These are phyloP conservation scores for Lyophyllum shimeji DNA, from an alignment of 768 basidiomycete genomes.

Conservation along the genomic window DNA sequence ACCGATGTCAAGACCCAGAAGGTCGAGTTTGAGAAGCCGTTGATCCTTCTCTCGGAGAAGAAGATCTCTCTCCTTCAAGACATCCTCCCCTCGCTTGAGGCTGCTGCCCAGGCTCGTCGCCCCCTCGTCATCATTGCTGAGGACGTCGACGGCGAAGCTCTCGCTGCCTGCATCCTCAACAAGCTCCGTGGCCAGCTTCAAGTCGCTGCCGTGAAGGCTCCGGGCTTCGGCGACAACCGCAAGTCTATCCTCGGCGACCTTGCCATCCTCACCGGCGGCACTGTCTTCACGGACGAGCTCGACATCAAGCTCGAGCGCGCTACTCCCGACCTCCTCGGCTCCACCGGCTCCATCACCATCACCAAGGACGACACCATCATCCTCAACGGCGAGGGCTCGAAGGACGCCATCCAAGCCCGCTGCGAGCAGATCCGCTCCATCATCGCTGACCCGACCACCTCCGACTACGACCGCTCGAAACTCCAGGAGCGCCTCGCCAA, in stretches of 20 bases:
- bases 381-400: slow-evolving; percentile 91
- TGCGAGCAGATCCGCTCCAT: slow-evolving; percentile 94
- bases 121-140: slow-evolving; percentile 97
- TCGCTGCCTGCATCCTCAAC: slow-evolving; percentile 98
- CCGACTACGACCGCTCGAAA: slow-evolving; percentile 92
- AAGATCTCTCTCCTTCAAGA: slow-evolving; percentile 96
- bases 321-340: slow-evolving; percentile 85
- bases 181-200: slow-evolving; percentile 97
- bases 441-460: slow-evolving; percentile 79
- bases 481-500: slow-evolving; percentile 97
- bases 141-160: slow-evolving; percentile 96
- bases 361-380: slow-evolving; percentile 98
- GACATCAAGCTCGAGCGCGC: slow-evolving; percentile 97
- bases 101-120: slow-evolving; percentile 76
- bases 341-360: slow-evolving; percentile 87
- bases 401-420: slow-evolving; percentile 86
- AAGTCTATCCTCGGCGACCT: slow-evolving; percentile 97
- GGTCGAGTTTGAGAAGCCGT: slow-evolving; percentile 96
- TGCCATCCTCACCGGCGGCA: slow-evolving; percentile 95
- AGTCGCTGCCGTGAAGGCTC: slow-evolving; percentile 94
- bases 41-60: slow-evolving; percentile 93
- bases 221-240: slow-evolving; percentile 98
- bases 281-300: slow-evolving; percentile 95
- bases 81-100: slow-evolving; percentile 89
- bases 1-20: slow-evolving; percentile 97